These are phyloP conservation scores for Fraxinus platypoda DNA, from an alignment of 305 asterid genomes.

Conservation along the genomic window DNA sequence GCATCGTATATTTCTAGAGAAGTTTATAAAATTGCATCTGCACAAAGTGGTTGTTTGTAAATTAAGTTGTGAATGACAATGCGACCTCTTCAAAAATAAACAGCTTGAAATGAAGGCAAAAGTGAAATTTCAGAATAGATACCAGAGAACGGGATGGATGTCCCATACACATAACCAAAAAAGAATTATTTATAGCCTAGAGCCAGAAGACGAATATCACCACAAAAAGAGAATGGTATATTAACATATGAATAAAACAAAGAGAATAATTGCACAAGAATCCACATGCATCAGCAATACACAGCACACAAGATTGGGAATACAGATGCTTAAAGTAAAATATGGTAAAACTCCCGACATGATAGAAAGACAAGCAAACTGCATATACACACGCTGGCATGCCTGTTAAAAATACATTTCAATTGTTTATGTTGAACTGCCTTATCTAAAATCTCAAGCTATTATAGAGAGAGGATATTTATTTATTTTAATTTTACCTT, in stretches of 20 bases:
- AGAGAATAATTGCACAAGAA: background rate
- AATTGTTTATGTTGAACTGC: background rate
- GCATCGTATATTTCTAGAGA: constrained; percentile 59
- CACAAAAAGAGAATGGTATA: background rate
- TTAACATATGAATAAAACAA: background rate
- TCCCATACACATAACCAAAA: background rate
- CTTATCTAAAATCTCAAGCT: background rate
- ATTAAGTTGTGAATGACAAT: constrained; percentile 10
- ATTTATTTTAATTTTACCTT: background rate
- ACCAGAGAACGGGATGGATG: background rate
- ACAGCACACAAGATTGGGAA: background rate
- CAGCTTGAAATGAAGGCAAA: background rate
- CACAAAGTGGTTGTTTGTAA: constrained; percentile 26
- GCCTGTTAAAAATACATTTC: background rate
- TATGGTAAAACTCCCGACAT: background rate
- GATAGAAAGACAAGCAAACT: background rate
- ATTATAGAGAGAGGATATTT: background rate
- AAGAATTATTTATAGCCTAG: background rate
- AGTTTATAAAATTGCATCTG: constrained; percentile 88
- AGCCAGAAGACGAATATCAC: background rate
- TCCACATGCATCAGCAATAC: background rate
- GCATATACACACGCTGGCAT: background rate
- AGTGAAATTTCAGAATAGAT: background rate
- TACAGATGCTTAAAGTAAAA: background rate
- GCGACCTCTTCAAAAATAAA: background rate